phyloP scores from a whole-genome alignment of 2,329 filamentous ascomycete genomes.

The Clarireedia homoeocarpa region DNA sequence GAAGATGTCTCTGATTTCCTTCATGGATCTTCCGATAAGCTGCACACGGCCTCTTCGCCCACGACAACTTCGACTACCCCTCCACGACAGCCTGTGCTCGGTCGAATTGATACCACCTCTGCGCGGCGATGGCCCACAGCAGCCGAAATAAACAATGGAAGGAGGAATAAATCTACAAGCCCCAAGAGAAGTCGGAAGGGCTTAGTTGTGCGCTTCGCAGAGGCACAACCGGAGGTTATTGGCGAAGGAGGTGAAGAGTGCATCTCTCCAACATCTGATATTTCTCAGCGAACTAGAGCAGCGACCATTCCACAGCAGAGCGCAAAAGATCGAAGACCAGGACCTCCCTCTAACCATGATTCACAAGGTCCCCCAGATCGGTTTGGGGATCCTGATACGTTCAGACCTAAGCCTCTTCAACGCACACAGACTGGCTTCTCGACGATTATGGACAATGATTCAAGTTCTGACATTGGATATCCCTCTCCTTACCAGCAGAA shows the following conservation, averaged over 20 bases:
- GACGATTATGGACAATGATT: conserved; percentile 6
- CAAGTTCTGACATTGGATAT: neutral
- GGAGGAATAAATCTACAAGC: conserved; percentile 25
- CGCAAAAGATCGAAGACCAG: conserved; percentile 6
- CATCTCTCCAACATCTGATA: conserved; percentile 45
- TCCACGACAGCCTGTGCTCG: conserved; percentile 12
- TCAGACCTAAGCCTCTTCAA: conserved; percentile 45
- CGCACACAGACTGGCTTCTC: conserved; percentile 43
- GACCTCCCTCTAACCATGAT: conserved; percentile 2
- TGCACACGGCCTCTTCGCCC: conserved; percentile 34
- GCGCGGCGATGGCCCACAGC: conserved; percentile 44
- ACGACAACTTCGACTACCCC: conserved; percentile 36
- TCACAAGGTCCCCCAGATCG: conserved; percentile 3
- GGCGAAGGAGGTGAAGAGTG: conserved; percentile 88
- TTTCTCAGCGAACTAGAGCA: conserved; percentile 43
- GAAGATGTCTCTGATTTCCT: conserved; percentile 53
- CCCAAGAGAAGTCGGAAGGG: conserved; percentile 51
- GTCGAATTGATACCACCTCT: conserved; percentile 38
- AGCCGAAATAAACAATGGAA: conserved; percentile 31
- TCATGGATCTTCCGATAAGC: conserved; percentile 45
- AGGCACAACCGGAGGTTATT: conserved; percentile 70
- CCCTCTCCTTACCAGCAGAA: neutral
- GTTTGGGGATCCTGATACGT: conserved; percentile 25
- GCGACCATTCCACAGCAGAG: conserved; percentile 14
- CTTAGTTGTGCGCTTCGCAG: conserved; percentile 65